Conservation (phyloP, 257 asterid species). For the Plantago elongata region DNA sequence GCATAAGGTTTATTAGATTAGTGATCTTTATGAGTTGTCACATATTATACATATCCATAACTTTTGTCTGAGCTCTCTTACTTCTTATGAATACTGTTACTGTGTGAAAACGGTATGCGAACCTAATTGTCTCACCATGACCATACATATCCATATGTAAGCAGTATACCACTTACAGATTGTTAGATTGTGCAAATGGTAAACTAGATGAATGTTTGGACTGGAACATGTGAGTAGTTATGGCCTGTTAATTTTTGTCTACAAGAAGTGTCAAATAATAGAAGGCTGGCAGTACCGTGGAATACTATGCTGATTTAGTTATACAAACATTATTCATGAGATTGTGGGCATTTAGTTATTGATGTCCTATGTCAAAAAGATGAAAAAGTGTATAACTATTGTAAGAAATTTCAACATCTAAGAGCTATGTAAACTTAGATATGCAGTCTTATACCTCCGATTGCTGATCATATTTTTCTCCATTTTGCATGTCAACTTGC, state of each 20-base stretch:
- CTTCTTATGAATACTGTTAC: no score
- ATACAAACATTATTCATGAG: background rate
- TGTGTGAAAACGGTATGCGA: background rate
- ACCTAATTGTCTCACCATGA: background rate
- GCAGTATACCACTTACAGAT: no score
- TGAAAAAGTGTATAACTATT: background rate
- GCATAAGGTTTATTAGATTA: slow-evolving; percentile 3
- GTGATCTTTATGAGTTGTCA: background rate
- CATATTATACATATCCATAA: background rate
- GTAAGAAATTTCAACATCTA: background rate
- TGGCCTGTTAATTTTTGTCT: slow-evolving; percentile 10
- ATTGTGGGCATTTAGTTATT: background rate
- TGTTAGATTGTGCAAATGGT: no score
- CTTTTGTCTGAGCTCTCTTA: no score
- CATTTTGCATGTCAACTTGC: slow-evolving; percentile 44
- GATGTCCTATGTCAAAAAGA: slow-evolving; percentile 8
- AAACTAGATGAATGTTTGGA: no score
- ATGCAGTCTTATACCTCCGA: slow-evolving; percentile 5
- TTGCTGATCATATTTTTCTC: slow-evolving; percentile 30
- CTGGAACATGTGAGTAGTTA: background rate
- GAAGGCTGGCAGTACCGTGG: background rate
- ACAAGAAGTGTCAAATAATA: slow-evolving; percentile 8
- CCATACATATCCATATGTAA: background rate
- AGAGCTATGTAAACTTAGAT: slow-evolving; percentile 7
- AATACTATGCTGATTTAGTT: background rate